Evolutionary conservation across 108 stramenopile genomes (phyloP), one percentile per base, ranked within the genome.

Genomic region (Pseudonitzschia pungens): DNA sequence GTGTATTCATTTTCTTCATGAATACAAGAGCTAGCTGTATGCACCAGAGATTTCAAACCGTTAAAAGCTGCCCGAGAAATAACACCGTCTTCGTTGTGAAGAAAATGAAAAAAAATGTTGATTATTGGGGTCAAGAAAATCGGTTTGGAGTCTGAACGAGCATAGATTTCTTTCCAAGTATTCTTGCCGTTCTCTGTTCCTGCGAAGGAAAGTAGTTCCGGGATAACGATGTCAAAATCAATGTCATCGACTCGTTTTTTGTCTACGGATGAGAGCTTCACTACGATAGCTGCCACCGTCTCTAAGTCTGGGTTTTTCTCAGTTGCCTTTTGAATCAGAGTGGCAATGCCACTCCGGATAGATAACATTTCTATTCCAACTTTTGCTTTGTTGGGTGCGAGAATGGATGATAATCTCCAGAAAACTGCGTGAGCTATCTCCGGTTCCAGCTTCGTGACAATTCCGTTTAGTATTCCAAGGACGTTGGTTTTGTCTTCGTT

Each of bases 81-180:
- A 36, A 96, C 91, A 64, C 87, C 89, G 70, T 96, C 95, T 7
- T 74, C 68, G 55, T 85, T 81, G 77, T 85, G 84, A 14, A 96
- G 63, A 63, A 81, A 86, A 77, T 89, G 84, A 43, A 96, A 85
- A 56, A 89, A 91, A 16, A 68, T 79, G 53, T 80, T 86, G 48
- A 91, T 57, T 32, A 96, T 27, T 9, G 95, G 95, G 0, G 71
- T 60, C 53, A 93, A 63, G 15, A 76, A n/a, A 28, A 76, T 54
- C 2, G 87, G 86, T 18, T 65, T 68, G 15, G 36, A 74, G 29
- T 68, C 73, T 29, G 66, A 27, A 27, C 36, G 33, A 55, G 48
- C 59, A 58, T 65, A 76, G 55, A 90, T 72, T 22, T 40, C 69
- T 26, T 75, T 41, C 93, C 89, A 91, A 14, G 68, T 70, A 27